phyloP scores from a whole-genome alignment of 2,329 filamentous ascomycete genomes.

The Venturia pyrina region DNA sequence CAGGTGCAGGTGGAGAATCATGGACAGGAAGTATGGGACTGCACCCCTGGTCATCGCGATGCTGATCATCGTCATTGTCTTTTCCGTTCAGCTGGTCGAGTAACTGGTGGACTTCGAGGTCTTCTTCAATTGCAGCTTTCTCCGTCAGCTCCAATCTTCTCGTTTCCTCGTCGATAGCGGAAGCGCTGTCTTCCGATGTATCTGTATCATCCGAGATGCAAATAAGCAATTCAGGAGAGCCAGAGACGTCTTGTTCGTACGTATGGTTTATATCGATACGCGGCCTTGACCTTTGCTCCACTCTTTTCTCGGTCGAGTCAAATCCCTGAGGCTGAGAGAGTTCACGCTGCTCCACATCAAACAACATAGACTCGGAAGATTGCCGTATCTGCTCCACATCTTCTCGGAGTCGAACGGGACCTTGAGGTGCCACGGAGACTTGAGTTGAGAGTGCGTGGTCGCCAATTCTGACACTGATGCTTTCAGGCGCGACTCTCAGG shows the following conservation, averaged over 20 bases:
- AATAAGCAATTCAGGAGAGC: background rate
- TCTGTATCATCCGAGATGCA: background rate
- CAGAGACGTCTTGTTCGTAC: background rate
- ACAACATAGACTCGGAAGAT: constrained; percentile 27
- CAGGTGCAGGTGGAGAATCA: background rate
- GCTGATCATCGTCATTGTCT: background rate
- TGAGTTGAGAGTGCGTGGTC: constrained; percentile 24
- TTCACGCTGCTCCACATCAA: constrained; percentile 20
- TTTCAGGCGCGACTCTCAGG: constrained; percentile 13
- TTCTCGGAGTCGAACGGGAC: background rate
- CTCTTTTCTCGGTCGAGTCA: background rate
- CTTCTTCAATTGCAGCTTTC: background rate
- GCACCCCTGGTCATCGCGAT: background rate
- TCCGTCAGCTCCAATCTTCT: background rate
- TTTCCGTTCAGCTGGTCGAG: background rate
- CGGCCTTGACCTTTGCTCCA: background rate
- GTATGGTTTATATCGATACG: background rate
- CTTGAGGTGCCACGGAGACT: constrained; percentile 11
- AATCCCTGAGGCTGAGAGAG: background rate
- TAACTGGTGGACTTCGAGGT: background rate
- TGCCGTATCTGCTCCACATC: background rate
- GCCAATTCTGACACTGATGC: constrained; percentile 27
- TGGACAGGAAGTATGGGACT: too few relatives aligned
- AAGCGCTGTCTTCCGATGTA: background rate
- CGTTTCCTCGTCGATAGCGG: background rate